Evolutionary conservation across 2,329 filamentous ascomycete genomes (phyloP), one percentile per base, ranked within the genome.

Genomic region (Cyphellophora attinorum): DNA sequence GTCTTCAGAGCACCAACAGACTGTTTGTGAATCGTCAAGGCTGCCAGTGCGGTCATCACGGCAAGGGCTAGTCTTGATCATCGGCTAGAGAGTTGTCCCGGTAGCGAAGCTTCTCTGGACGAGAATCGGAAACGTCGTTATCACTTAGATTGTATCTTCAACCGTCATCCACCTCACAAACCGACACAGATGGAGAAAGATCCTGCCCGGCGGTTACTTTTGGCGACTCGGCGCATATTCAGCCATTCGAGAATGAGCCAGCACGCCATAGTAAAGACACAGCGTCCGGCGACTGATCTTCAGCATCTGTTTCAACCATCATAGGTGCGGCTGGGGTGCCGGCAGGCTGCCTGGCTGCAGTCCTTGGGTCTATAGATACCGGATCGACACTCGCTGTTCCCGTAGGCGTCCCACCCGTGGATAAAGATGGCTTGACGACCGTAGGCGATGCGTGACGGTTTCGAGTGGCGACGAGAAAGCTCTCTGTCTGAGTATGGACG

Each of bases 331-430:
- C 21, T 25, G n/a, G 21, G 21, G 21, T 25, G 21, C n/a, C 21
- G 21, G 21, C 8, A 25, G 21, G 21, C 21, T 25, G 21, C 21
- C 21, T 25, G 8, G 21, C 21, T 25, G 21, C 21, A 25, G 21
- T n/a, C n/a, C 21, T 25, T 25, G 21, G 21, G n/a, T 25, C 21
- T n/a, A 25, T 25, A 25, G 21, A 25, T 25, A 25, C 21, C 21
- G 21, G n/a, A 25, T 25, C 21, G n/a, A 25, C 21, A 25, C 21
- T 25, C 21, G 8, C 8, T 25, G n/a, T 25, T 25, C n/a, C 21
- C 21, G 21, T 25, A 25, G 21, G 21, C 21, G 21, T 25, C 21
- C 21, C 21, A 25, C 8, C n/a, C 21, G 21, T 25, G 21, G n/a
- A 25, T 25, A 25, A n/a, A 8, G 21, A 25, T 8, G 21, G 21